These are phyloP conservation scores for Gossypium australe DNA, from an alignment of 345 rosid genomes.

Conservation along the genomic window DNA sequence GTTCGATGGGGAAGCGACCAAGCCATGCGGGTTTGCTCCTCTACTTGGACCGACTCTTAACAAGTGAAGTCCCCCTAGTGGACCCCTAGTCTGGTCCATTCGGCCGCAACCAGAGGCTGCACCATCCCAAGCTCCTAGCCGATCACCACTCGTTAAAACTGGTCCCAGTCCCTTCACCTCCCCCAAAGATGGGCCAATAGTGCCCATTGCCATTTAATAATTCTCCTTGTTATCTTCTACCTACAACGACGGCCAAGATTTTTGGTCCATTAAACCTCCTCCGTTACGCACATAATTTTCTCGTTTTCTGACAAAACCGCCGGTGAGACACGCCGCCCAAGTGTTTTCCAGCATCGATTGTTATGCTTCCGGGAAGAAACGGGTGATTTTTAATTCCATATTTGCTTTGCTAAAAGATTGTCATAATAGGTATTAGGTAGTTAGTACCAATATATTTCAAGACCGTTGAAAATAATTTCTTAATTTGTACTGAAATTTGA, in stretches of 20 bases:
- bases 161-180: conserved; percentile 10
- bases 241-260: neutral
- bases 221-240: conserved; percentile 19
- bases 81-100: conserved; percentile 13
- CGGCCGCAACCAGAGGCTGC: conserved; percentile 17
- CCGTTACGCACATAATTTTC: neutral
- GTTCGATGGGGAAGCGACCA: conserved; percentile 17
- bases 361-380: conserved; percentile 16
- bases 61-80: neutral
- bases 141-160: neutral
- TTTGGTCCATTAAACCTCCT: neutral
- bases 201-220: neutral
- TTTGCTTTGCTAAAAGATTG: no score
- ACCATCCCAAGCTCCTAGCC: conserved; percentile 21
- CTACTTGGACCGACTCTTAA: neutral
- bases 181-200: neutral
- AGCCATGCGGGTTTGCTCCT: conserved; percentile 25
- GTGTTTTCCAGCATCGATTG: conserved; percentile 16
- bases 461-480: no score
- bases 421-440: no score
- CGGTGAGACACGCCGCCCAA: conserved; percentile 15
- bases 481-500: no score
- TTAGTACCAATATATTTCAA: no score
- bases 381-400: neutral
- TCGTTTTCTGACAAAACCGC: neutral